Evolutionary conservation across 108 stramenopile species (phyloP).

Genomic region (Pelagomonas calceolata): DNA sequence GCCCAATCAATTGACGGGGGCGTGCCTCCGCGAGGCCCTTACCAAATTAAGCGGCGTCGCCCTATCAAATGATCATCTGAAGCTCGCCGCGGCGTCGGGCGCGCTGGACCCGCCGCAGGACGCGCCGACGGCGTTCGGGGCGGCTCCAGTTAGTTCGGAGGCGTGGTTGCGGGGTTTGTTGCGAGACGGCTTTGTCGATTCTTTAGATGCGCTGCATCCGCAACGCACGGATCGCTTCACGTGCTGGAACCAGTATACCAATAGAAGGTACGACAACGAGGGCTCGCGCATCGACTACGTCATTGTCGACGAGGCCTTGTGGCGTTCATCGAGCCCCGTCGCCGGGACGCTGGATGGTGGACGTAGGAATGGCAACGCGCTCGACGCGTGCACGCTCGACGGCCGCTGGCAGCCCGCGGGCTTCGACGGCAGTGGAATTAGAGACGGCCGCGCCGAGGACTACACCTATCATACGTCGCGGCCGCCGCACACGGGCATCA

Average conservation of each 20-base stretch:
- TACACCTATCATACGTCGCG: conserved; percentile 5
- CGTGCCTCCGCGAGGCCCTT: conserved; percentile 58
- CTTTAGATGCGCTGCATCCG: no score
- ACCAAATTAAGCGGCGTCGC: conserved; percentile 47
- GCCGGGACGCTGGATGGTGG: neutral
- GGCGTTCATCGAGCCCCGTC: neutral
- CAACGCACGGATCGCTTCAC: conserved; percentile 44
- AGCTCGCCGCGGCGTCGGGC: no score
- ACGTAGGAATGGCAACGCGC: neutral
- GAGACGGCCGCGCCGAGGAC: no score
- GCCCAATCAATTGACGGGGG: conserved; percentile 40
- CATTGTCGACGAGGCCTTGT: conserved; percentile 52
- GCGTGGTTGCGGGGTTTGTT: no score
- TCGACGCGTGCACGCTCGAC: no score
- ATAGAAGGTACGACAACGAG: conserved; percentile 65
- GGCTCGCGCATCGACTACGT: conserved; percentile 77
- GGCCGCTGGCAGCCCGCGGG: no score
- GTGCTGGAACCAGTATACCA: conserved; percentile 75
- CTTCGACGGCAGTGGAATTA: no score
- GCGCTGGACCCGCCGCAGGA: no score
- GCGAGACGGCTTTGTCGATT: no score
- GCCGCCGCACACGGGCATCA: conserved; percentile 63
- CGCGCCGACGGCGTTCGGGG: no score
- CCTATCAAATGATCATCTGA: no score
- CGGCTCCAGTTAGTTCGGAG: no score